Base-by-base conservation (phyloP, 805 yeast species). In the Vanderwaltozyma yarrowii region DNA sequence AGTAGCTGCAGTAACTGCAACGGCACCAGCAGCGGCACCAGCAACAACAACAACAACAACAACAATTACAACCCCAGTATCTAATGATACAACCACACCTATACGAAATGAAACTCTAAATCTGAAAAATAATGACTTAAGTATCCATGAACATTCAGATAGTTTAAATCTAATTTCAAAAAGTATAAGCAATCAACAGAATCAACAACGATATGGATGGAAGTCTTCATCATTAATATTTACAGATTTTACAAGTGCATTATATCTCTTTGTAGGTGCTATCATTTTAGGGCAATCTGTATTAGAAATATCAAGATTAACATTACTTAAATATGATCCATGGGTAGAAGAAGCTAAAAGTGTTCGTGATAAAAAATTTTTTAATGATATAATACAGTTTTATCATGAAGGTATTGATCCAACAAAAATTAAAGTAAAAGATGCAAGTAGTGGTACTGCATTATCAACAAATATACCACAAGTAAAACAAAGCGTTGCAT, bases 341-440 rank as follows among this genome's bases (percentile, higher is more conserved):
- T 80, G 88, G 88, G 66, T 59, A 19, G 84, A 76, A 24, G 86
- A 80, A 50, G 83, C 86, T 3, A 65, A 57, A 33, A 49, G 52
- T 14, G 79, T 75, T 25, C 69, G 85, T 28, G 60, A 59, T 15
- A 54, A 67, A 40, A 52, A 57, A 35, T 56, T 60, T 30, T 60
- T 55, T 40, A 59, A 59, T 40, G 62, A 60, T 40, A 56, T 59
- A 9, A 44, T 54, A 12, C 45, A 49, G 30, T 60, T 45, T 32
- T 60, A 58, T 42, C 58, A 59, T 40, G 61, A 58, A 35, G 62
- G 58, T 4, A 47, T 59, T n/a, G 63, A 60, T 38, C 56, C 63
- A 7, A 51, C 57, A 1, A 57, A 55, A 32, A 49, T 58, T 12
- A 55, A 51, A 39, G 59, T 58, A 16, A 58, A 57, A 35, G 63